Conservation (phyloP, 2,329 filamentous ascomycete genomes). For the Cordyceps fumosorosea region DNA sequence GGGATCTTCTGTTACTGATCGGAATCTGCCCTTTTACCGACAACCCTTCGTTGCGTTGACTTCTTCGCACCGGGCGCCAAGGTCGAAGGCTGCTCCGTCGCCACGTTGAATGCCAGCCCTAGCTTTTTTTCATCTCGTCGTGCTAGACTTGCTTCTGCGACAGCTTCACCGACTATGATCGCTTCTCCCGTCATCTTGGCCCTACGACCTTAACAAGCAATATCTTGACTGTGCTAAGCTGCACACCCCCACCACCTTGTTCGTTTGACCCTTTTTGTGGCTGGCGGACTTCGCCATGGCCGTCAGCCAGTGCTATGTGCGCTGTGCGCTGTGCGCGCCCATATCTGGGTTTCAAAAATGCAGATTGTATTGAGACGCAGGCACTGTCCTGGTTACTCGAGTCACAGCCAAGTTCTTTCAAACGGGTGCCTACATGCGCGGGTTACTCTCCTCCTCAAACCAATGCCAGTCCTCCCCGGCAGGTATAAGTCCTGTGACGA, state of each 20-base stretch:
- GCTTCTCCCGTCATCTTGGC: neutral
- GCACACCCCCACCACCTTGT: neutral
- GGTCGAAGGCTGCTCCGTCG: neutral
- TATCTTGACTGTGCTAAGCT: neutral
- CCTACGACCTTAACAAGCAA: neutral
- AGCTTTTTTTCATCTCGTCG: neutral
- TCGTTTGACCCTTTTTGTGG: slow-evolving; percentile 2
- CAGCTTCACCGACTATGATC: neutral
- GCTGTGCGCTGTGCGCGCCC: neutral
- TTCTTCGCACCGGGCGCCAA: neutral
- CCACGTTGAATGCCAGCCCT: neutral
- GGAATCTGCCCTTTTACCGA: slow-evolving; percentile 3
- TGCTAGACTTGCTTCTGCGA: neutral
- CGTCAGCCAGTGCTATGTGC: neutral
- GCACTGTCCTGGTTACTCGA: neutral
- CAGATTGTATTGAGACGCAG: neutral
- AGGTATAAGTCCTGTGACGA: neutral
- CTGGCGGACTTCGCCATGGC: slow-evolving; percentile 8
- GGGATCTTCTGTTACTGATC: slow-evolving; percentile 6
- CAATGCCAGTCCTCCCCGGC: neutral
- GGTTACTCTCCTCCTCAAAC: neutral
- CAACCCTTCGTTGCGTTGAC: neutral
- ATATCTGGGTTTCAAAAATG: neutral
- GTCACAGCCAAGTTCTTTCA: neutral
- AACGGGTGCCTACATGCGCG: neutral